phyloP scores from a whole-genome alignment of 2,329 filamentous ascomycete species.

The Curvularia eragrostidis region DNA sequence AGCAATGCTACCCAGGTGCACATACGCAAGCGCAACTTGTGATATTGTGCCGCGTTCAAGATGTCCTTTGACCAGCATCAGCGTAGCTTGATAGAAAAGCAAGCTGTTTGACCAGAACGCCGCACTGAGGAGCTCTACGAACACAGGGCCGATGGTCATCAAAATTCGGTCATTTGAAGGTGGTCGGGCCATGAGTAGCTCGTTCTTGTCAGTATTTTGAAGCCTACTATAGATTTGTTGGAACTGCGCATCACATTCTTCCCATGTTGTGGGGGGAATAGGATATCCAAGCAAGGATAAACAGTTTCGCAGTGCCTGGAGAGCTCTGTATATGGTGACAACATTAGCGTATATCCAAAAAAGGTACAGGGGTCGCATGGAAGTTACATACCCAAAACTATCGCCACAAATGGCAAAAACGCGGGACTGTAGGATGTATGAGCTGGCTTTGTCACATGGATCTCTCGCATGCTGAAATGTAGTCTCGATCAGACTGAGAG shows the following conservation, averaged over 20 bases:
- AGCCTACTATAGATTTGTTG: constrained; percentile 53
- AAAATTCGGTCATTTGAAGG: constrained; percentile 61
- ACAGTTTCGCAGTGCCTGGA: constrained; percentile 72
- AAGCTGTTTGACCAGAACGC: constrained; percentile 77
- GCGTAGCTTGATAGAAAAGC: constrained; percentile 73
- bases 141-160: constrained; percentile 70
- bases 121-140: constrained; percentile 72
- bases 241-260: constrained; percentile 80
- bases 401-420: constrained; percentile 79
- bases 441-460: constrained; percentile 79
- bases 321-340: constrained; percentile 57
- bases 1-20: constrained; percentile 72
- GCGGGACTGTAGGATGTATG: constrained; percentile 82
- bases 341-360: not conserved
- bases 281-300: constrained; percentile 70
- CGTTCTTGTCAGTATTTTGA: constrained; percentile 60
- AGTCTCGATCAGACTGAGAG: constrained; percentile 70
- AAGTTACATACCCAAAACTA: constrained; percentile 53
- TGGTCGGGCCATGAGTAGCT: constrained; percentile 40
- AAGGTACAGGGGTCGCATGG: not conserved
- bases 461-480: constrained; percentile 75
- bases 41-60: constrained; percentile 69
- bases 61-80: constrained; percentile 72
- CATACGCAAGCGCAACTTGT: constrained; percentile 71
- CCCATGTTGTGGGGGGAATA: constrained; percentile 71